Evolutionary conservation across 257 asterid genomes (phyloP).

Genomic region (Nicotiana attenuata): DNA sequence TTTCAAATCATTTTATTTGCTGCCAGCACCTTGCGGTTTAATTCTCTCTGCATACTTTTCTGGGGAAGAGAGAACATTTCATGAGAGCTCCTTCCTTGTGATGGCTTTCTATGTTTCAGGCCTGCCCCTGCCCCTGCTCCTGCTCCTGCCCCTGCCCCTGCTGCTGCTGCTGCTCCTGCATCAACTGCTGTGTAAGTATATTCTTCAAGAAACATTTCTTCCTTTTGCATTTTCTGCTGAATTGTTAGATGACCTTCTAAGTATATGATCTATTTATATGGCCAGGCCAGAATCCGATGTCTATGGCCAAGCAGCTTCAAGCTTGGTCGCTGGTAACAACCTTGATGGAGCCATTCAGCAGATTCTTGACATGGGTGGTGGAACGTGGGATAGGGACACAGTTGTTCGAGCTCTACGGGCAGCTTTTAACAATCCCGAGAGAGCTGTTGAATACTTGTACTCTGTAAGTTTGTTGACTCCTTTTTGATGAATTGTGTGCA

Average conservation of each 20-base stretch:
- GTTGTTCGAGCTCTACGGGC: conserved; percentile 86
- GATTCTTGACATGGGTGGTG: conserved; percentile 92
- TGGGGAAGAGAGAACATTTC: neutral
- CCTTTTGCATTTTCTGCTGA: conserved; percentile 12
- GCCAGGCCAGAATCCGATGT: conserved; percentile 46
- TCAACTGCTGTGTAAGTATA: conserved; percentile 20
- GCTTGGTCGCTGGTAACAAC: conserved; percentile 64
- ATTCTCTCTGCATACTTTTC: neutral
- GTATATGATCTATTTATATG: neutral
- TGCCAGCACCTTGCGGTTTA: neutral
- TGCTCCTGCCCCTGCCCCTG: neutral
- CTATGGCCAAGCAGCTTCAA: conserved; percentile 65
- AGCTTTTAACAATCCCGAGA: conserved; percentile 82
- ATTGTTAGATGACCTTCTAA: neutral
- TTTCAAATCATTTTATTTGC: neutral
- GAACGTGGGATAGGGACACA: conserved; percentile 80
- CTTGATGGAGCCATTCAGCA: conserved; percentile 69
- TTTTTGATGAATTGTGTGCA: neutral
- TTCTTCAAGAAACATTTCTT: neutral
- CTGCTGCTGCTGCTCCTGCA: conserved; percentile 15
- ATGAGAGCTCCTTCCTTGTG: neutral
- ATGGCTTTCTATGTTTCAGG: neutral
- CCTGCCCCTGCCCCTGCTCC: conserved; percentile 3
- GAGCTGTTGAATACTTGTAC: conserved; percentile 85
- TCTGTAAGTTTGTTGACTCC: conserved; percentile 44